Evolutionary conservation across 768 basidiomycete genomes (phyloP).

Genomic region (Lactifluus rugatus): DNA sequence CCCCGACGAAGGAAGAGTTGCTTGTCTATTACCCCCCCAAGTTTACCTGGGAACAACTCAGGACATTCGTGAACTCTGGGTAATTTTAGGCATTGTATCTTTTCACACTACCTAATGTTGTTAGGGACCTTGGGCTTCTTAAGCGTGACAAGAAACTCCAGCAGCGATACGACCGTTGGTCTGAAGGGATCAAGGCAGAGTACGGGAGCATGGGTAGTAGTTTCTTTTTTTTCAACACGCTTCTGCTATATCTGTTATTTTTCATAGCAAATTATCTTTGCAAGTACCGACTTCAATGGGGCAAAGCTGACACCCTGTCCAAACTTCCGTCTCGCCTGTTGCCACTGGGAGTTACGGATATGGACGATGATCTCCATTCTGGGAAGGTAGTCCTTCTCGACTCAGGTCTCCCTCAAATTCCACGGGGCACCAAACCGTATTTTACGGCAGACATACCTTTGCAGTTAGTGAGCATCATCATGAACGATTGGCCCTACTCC

Average conservation of each 20-base stretch:
- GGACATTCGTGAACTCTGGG: slow-evolving; percentile 74
- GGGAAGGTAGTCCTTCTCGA: background rate
- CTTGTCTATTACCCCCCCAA: slow-evolving; percentile 58
- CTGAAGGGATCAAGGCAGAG: slow-evolving; percentile 39
- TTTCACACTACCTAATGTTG: background rate
- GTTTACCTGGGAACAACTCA: slow-evolving; percentile 69
- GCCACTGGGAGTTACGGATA: background rate
- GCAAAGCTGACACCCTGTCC: slow-evolving; percentile 53
- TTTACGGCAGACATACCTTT: slow-evolving; percentile 56
- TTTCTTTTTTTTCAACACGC: background rate
- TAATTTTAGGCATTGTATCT: slow-evolving; percentile 24
- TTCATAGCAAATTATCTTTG: slow-evolving; percentile 59
- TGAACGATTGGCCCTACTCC: slow-evolving; percentile 87
- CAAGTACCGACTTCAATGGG: slow-evolving; percentile 66
- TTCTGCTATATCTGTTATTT: background rate
- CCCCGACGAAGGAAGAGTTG: slow-evolving; percentile 60
- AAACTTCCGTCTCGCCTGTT: slow-evolving; percentile 49
- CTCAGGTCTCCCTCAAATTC: slow-evolving; percentile 26
- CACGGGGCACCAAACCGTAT: slow-evolving; percentile 38
- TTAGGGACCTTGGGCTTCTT: slow-evolving; percentile 69
- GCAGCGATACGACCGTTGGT: slow-evolving; percentile 54
- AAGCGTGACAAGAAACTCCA: slow-evolving; percentile 68
- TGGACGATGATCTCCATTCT: background rate
- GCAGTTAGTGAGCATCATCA: slow-evolving; percentile 57
- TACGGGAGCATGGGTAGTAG: slow-evolving; percentile 59